Evolutionary conservation across 192 early-diverging fungal species (phyloP).

Genomic region (Gamsiella multidivaricata): DNA sequence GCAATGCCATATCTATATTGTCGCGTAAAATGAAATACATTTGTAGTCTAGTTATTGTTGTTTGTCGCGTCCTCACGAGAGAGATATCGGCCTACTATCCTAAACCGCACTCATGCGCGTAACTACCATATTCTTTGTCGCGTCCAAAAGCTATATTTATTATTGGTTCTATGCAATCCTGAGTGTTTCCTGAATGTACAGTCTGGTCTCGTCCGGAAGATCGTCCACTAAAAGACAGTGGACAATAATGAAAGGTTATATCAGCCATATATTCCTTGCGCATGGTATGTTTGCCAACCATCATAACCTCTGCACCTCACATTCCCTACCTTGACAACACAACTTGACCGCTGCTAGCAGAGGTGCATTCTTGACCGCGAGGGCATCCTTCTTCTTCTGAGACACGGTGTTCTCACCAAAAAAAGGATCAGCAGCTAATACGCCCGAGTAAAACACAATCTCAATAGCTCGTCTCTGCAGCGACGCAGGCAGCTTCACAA

Average conservation of each 20-base stretch:
- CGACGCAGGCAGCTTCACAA: slow-evolving; percentile 49
- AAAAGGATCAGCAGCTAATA: not conserved
- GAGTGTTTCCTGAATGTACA: slow-evolving; percentile 43
- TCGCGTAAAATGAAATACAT: too few species aligned
- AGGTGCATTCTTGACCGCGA: slow-evolving; percentile 7
- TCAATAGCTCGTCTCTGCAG: slow-evolving; percentile 60
- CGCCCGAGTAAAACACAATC: slow-evolving; percentile 56
- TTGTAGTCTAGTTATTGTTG: too few species aligned
- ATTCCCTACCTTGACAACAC: slow-evolving; percentile 39
- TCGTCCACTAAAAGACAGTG: slow-evolving; percentile 21
- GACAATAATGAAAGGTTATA: not conserved
- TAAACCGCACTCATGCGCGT: not conserved
- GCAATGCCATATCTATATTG: too few species aligned
- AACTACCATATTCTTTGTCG: too few species aligned
- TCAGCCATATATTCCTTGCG: not conserved
- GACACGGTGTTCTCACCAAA: not conserved
- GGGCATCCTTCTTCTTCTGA: slow-evolving; percentile 1
- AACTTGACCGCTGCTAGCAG: slow-evolving; percentile 40
- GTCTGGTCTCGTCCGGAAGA: slow-evolving; percentile 36
- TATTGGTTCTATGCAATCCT: slow-evolving; percentile 7
- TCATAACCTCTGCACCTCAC: not conserved
- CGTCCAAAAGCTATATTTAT: not conserved
- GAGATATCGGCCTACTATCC: too few species aligned
- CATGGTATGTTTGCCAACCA: not conserved
- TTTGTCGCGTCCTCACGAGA: too few species aligned